Base-by-base conservation (phyloP, 371 early-diverging fungal species). In the Batkoa obscura region DNA sequence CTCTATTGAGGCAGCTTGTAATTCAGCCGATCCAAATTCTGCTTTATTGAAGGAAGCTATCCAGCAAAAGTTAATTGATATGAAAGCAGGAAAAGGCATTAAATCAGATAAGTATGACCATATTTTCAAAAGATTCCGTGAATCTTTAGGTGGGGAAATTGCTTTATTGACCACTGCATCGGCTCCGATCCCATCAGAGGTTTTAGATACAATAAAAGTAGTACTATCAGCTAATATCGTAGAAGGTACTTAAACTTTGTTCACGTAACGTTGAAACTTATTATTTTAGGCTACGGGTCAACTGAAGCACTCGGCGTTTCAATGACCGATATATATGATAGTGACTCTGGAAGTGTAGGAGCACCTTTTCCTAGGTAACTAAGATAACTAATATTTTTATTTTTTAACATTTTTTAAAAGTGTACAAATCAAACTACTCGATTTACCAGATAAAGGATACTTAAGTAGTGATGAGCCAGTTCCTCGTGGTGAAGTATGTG, bases 401-500 rank as follows among this genome's bases (percentile, higher is more conserved):
- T n/a, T n/a, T n/a, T n/a, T n/a, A n/a, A n/a, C n/a, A n/a, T n/a
- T n/a, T n/a, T n/a, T n/a, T 9, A 41, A 80, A 36, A 73, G 83
- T 53, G 62, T 58, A 39, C 83, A 86, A 66, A 59, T 90, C 56
- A 98, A 94, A 69, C 79, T 99, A n/a, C 80, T 83, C 1, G 86
- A 87, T 59, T 80, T 92, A 0, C 91, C 92, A 1, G 94, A 94
- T 30, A 82, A 91, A 84, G 69, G 75, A 58, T 93, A 95, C 69
- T 68, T 72, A 5, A 69, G 80, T 1, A 77, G 75, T 5, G 88
- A 89, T 64, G 69, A 74, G 60, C 83, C 82, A 2, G 64, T 59
- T 41, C 88, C 88, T 12, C 79, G 84, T 54, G 92, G 93, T 55
- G 94, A 97, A 66, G 66, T 97, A 52, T 86, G 81, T 72, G 66